Conservation (phyloP, 2,329 filamentous ascomycete species). For the Moelleriella libera region DNA sequence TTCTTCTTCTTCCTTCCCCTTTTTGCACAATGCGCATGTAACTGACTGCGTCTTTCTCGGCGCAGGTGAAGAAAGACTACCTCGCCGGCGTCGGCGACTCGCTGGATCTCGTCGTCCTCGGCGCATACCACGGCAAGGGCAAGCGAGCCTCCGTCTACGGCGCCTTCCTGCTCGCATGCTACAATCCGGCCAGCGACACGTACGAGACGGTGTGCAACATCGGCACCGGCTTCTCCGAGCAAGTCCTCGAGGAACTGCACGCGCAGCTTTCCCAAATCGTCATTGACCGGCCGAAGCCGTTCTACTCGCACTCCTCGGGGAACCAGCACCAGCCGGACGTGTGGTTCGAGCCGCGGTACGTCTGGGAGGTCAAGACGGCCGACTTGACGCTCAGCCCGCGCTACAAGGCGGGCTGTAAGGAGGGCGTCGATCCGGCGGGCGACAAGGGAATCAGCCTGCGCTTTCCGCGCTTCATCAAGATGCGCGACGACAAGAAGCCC, state of each 20-base stretch:
- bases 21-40: not conserved
- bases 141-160: constrained; percentile 95
- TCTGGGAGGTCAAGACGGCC: constrained; percentile 97
- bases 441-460: constrained; percentile 74
- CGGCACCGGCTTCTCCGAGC: constrained; percentile 91
- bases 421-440: constrained; percentile 57
- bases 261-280: constrained; percentile 58
- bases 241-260: constrained; percentile 80
- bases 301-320: constrained; percentile 74
- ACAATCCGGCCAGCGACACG: constrained; percentile 63
- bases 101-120: constrained; percentile 87
- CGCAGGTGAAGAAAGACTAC: constrained; percentile 91
- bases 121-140: constrained; percentile 86
- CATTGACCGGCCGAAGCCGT: constrained; percentile 87
- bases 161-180: constrained; percentile 88
- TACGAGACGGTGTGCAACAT: constrained; percentile 99
- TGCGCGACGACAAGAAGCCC: constrained; percentile 89
- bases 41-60: too few species aligned
- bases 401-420: constrained; percentile 80
- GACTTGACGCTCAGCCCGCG: constrained; percentile 85
- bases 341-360: constrained; percentile 88
- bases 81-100: constrained; percentile 88
- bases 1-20: not conserved
- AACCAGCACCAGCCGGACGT: constrained; percentile 93
- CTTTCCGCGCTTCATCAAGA: constrained; percentile 85